Conservation (phyloP, 768 basidiomycete species). For the Kwoniella shandongensis region DNA sequence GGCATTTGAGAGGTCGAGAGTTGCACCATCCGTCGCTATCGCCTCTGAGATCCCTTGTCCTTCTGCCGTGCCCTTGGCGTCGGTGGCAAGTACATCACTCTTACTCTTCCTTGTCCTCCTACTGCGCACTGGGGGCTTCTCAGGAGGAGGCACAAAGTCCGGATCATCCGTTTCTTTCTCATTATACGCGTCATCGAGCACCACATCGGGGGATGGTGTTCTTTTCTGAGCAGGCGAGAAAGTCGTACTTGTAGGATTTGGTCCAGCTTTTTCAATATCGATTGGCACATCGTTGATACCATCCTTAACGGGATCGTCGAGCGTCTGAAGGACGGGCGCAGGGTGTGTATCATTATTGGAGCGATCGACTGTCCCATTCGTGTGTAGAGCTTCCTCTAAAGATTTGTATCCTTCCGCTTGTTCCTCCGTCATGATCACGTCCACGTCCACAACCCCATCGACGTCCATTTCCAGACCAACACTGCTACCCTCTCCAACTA, state of each 20-base stretch:
- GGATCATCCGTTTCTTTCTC: conserved; percentile 29
- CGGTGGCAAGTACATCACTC: neutral
- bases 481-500: no score
- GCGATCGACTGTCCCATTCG: neutral
- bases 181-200: conserved; percentile 31
- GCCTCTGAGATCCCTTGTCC: no score
- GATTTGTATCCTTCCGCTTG: neutral
- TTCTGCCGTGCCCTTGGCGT: neutral
- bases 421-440: neutral
- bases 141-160: conserved; percentile 27
- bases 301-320: neutral
- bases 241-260: no score
- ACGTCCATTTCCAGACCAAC: neutral
- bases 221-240: neutral
- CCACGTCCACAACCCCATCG: neutral
- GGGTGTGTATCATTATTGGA: neutral
- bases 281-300: neutral
- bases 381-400: neutral
- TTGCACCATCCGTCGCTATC: no score
- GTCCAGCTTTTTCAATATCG: neutral
- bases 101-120: neutral
- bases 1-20: no score
- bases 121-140: neutral
- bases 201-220: conserved; percentile 28
- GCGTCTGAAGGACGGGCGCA: neutral